Evolutionary conservation across 2,329 filamentous ascomycete genomes (phyloP).

Genomic region (Calonectria crousiana): DNA sequence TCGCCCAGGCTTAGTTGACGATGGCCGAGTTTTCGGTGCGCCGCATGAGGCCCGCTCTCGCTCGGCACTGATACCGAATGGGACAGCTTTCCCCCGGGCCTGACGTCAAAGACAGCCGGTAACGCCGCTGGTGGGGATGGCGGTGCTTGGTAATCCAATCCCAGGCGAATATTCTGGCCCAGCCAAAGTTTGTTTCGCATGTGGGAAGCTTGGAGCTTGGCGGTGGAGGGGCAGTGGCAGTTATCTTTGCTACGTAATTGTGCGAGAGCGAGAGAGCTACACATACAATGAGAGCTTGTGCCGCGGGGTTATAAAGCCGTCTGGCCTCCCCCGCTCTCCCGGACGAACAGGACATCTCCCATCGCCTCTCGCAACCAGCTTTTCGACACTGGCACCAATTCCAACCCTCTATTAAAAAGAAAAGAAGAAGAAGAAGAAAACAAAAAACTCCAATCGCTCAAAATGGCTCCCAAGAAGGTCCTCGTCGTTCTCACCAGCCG

Average conservation of each 20-base stretch:
- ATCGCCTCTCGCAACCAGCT: neutral
- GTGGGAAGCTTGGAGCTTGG: neutral
- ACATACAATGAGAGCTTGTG: neutral
- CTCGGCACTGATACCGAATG: neutral
- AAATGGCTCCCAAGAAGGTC: conserved; percentile 72
- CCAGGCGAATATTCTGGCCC: neutral
- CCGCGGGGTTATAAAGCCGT: conserved; percentile 2
- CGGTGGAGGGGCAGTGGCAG: neutral
- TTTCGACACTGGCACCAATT: neutral
- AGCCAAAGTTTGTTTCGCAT: neutral
- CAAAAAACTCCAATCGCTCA: conserved; percentile 15
- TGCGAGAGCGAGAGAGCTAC: neutral
- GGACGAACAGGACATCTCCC: neutral
- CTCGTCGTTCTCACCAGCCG: conserved; percentile 79
- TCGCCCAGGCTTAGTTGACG: neutral
- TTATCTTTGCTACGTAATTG: too few relatives aligned
- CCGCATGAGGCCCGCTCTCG: neutral
- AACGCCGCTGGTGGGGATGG: neutral
- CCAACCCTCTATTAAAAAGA: too few relatives aligned
- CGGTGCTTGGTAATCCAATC: conserved; percentile 3
- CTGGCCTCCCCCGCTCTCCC: neutral
- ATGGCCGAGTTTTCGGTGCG: neutral
- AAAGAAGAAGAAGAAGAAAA: too few relatives aligned
- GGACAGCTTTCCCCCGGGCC: neutral
- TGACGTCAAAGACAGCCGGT: neutral